Percentiles rank a stretch among this genome's conserved stretches.
Evolutionary conservation across 1,284 basidiomycete species (phyloP).

Genomic region (Melampsora abietis-canadensis): DNA sequence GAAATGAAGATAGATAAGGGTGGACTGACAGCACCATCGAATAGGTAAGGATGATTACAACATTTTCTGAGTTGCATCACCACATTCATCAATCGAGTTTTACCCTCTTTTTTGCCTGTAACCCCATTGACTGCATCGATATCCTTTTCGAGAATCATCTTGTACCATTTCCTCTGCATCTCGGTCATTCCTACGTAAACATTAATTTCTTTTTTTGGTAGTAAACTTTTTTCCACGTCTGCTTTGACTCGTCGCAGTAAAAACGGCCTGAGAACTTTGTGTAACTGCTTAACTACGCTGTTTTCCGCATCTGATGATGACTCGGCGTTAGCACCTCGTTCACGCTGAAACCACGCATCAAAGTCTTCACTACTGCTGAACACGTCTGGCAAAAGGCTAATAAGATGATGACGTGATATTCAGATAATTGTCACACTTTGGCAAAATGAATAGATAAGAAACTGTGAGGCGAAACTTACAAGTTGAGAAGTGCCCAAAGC

Average conservation of each 20-base stretch:
- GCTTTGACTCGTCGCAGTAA: conserved; percentile 89
- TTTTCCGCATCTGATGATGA: conserved; percentile 53
- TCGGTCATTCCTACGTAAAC: conserved; percentile 96
- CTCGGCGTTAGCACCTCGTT: conserved; percentile 14
- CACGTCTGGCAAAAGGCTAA: conserved; percentile 53
- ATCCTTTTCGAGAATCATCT: conserved; percentile 90
- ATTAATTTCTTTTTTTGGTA: conserved; percentile 99
- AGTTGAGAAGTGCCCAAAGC: conserved; percentile 90
- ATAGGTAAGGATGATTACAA: conserved; percentile 62
- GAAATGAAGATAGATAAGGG: not conserved
- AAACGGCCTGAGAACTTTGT: conserved; percentile 95
- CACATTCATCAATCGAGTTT: conserved; percentile 95
- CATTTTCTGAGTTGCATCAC: conserved; percentile 81
- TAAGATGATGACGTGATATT: not conserved
- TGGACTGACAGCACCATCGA: conserved; percentile 44
- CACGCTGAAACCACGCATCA: conserved; percentile 70
- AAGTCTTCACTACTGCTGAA: conserved; percentile 60
- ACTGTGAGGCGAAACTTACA: conserved; percentile 53
- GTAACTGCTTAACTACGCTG: conserved; percentile 85
- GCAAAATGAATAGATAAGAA: not conserved
- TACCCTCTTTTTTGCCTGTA: conserved; percentile 96
- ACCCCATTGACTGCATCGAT: conserved; percentile 95
- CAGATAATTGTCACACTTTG: not conserved
- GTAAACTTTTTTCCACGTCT: conserved; percentile 91
- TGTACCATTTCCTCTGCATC: conserved; percentile 92